phyloP scores from a whole-genome alignment of 225 moss, liverwort and hornwort species.

The Polytrichum commune region DNA sequence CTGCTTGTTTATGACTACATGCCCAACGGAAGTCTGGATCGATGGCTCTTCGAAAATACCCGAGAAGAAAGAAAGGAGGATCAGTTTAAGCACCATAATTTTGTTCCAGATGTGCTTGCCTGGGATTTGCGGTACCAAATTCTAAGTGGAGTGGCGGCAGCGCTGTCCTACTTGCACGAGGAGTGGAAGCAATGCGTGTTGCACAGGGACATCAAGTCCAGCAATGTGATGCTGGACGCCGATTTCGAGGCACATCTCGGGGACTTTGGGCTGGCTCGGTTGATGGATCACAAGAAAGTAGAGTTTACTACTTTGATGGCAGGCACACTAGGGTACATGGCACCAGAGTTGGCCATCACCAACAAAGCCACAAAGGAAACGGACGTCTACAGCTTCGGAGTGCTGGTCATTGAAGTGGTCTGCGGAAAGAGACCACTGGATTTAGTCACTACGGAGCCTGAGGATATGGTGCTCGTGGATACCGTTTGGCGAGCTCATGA shows the following conservation, averaged over 20 bases:
- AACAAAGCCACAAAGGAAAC: constrained; percentile 28
- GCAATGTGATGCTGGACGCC: constrained; percentile 17
- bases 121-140: constrained; percentile 3
- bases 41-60: neutral
- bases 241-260: constrained; percentile 22
- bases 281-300: constrained; percentile 32
- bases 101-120: neutral
- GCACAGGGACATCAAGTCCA: constrained; percentile 11
- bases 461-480: constrained; percentile 22
- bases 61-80: neutral
- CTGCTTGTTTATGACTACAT: constrained; percentile 37
- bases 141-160: constrained; percentile 2
- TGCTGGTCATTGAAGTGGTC: constrained; percentile 50
- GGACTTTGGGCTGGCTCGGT: constrained; percentile 37
- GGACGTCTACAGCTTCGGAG: constrained; percentile 58
- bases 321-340: constrained; percentile 52
- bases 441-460: neutral
- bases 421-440: constrained; percentile 27
- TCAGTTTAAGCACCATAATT: neutral
- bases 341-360: constrained; percentile 47
- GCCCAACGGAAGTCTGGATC: neutral
- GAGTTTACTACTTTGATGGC: constrained; percentile 36
- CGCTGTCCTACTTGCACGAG: constrained; percentile 7
- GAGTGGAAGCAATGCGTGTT: constrained; percentile 13
- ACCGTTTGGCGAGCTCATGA: constrained; percentile 37